These are phyloP conservation scores for Boletus rufocinnamomeus DNA, from an alignment of 768 basidiomycete genomes.

Conservation along the genomic window DNA sequence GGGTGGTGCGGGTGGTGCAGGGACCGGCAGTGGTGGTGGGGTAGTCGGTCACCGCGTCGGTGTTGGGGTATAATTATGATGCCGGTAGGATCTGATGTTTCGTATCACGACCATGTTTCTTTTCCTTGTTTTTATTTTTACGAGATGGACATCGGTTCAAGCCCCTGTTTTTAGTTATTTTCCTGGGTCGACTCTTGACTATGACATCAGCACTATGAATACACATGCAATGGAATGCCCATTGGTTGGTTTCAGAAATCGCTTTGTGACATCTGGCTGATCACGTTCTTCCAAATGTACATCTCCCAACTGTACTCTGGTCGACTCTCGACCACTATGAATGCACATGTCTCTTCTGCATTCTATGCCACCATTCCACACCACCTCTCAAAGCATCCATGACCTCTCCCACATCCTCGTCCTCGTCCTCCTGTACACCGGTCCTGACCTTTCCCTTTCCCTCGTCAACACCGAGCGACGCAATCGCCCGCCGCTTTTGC, in stretches of 20 bases:
- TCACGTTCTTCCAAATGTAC: too few relatives aligned
- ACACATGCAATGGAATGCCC: too few relatives aligned
- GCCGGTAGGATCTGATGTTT: neutral
- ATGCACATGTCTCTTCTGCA: neutral
- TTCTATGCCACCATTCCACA: slow-evolving; percentile 9
- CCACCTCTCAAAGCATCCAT: slow-evolving; percentile 10
- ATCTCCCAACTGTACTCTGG: neutral
- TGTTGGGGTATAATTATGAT: slow-evolving; percentile 12
- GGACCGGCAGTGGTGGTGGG: neutral
- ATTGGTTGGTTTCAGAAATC: too few relatives aligned
- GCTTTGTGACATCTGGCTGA: too few relatives aligned
- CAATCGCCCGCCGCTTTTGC: slow-evolving; percentile 39
- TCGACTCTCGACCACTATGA: neutral
- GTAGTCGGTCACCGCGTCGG: slow-evolving; percentile 7
- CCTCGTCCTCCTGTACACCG: neutral
- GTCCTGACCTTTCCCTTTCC: neutral
- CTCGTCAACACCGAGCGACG: slow-evolving; percentile 22
- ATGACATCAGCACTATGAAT: too few relatives aligned
- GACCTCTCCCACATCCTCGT: slow-evolving; percentile 16
- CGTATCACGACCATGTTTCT: neutral
- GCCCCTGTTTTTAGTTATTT: too few relatives aligned
- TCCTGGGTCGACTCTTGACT: too few relatives aligned
- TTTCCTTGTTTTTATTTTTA: neutral
- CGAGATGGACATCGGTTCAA: too few relatives aligned
- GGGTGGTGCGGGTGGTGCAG: slow-evolving; percentile 3